Evolutionary conservation across 805 yeast species (phyloP).

Genomic region (Ogataea minuta): DNA sequence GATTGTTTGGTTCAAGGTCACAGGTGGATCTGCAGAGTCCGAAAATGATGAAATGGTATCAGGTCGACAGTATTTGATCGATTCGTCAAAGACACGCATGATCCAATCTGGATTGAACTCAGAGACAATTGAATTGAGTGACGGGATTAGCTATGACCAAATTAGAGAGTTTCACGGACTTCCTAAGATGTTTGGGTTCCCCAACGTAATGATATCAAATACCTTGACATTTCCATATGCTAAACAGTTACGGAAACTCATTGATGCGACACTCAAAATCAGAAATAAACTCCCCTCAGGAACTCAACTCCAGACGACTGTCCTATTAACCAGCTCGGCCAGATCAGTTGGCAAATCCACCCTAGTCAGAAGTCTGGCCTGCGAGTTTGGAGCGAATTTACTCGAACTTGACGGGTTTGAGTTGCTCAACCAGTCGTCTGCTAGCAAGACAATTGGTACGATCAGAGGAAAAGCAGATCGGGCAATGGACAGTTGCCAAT

Average conservation of each 20-base stretch:
- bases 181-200: conserved; percentile 14
- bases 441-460: conserved; percentile 73
- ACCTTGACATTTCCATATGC: conserved; percentile 44
- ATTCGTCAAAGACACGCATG: conserved; percentile 66
- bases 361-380: conserved; percentile 52
- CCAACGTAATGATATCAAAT: conserved; percentile 14
- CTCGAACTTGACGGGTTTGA: conserved; percentile 70
- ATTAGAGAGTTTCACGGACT: conserved; percentile 19
- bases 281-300: conserved; percentile 17
- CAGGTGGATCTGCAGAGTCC: conserved; percentile 43
- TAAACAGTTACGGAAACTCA: conserved; percentile 48
- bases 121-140: conserved; percentile 32
- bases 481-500: conserved; percentile 42
- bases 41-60: conserved; percentile 18
- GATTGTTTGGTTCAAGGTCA: conserved; percentile 82
- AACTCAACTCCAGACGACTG: conserved; percentile 52
- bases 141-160: conserved; percentile 17
- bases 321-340: conserved; percentile 64
- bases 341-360: conserved; percentile 80
- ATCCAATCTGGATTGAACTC: conserved; percentile 61
- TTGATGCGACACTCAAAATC: conserved; percentile 48
- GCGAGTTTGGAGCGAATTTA: conserved; percentile 62
- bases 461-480: conserved; percentile 75
- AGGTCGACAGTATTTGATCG: conserved; percentile 52
- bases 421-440: conserved; percentile 65